Conservation (phyloP, 2,329 filamentous ascomycete genomes). For the Colletotrichum gloeosporioides region DNA sequence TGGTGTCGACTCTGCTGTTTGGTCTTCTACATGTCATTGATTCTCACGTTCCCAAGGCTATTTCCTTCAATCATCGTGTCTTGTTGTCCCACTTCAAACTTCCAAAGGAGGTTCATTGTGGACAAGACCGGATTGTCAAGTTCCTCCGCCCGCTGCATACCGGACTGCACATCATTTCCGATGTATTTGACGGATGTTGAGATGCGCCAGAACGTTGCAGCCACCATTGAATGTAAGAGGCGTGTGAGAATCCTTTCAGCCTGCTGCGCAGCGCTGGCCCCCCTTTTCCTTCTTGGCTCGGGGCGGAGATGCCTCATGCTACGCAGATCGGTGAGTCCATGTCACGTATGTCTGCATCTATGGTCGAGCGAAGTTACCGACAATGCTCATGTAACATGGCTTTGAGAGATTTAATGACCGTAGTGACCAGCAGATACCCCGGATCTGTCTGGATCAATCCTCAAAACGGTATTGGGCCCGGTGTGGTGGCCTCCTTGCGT, state of each 20-base stretch:
- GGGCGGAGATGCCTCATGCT: background rate
- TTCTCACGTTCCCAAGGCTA: background rate
- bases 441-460: background rate
- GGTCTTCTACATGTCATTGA: background rate
- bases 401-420: background rate
- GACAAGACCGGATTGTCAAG: background rate
- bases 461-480: background rate
- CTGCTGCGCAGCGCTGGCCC: background rate
- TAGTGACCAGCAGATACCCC: background rate
- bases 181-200: background rate
- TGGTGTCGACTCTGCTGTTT: background rate
- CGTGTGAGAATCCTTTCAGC: background rate
- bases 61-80: background rate
- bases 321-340: background rate
- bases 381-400: background rate
- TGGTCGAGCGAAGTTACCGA: background rate
- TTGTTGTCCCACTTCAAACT: background rate
- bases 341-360: background rate
- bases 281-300: background rate
- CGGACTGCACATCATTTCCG: background rate
- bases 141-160: background rate
- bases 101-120: background rate
- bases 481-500: background rate
- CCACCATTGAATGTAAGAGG: background rate
- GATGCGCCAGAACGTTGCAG: background rate